Base-by-base conservation (phyloP, 2,329 filamentous ascomycete genomes). In the Fusarium pseudocircinatum region DNA sequence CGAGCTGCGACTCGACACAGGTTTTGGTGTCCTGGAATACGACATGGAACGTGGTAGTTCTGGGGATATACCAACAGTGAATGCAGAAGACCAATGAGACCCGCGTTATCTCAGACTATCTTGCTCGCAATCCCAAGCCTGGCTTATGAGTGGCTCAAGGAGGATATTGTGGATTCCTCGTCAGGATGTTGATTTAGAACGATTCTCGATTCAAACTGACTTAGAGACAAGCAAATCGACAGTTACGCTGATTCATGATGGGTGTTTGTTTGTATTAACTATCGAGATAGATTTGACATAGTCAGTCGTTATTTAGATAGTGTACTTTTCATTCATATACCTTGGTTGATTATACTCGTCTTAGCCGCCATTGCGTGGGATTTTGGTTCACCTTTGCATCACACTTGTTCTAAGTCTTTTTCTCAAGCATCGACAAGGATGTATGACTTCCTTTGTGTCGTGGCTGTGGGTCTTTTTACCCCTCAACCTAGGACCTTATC, bases 11-110 rank as follows among this genome's bases (percentile, higher is more conserved):
- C 44, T 47, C 4, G 10, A 30, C 0, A 30, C 20, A 0, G 14
- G 20, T 0, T 0, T 47, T 16, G 44, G 44, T 8, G 44, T 47
- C 6, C 26, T 47, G 1, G 0, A 1, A 22, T 16, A 4, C 7
- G 26, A 9, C 20, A 16, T 16, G 14, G 14, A n/a, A 30, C 26
- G 1, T 4, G 16, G 4, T 1, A 15, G 9, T 2, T 28, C 18
- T 15, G 0, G 0, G 1, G 2, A 6, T 4, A 6, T 16, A 8
- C 20, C 9, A 4, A 16, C 0, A 0, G 13, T n/a, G 3, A 0
- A 1, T 0, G 26, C 44, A 3, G 14, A 30, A 8, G 4, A 8
- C 12, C 20, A 30, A 13, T 47, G 44, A 10, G 14, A 47, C 7
- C 20, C 44, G 2, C 44, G 44, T 16, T 47, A 2, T 10, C 20